Evolutionary conservation across 768 basidiomycete genomes (phyloP), one percentile per base, ranked within the genome.

Genomic region (Termitomyces sp.): DNA sequence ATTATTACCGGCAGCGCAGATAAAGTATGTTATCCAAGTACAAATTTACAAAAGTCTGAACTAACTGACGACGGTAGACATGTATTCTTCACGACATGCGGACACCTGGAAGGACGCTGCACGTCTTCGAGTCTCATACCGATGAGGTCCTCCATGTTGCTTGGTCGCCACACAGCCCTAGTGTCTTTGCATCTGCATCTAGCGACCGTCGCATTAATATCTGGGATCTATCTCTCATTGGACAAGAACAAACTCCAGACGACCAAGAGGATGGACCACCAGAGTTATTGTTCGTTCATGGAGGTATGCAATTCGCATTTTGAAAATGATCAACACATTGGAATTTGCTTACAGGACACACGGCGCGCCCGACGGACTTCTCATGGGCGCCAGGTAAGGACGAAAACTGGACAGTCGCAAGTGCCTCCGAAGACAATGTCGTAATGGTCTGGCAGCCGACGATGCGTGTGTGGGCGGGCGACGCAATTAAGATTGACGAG

Each of bases 241-340:
- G 97, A 0, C 83, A 89, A 40, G 97, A 99, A 70, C 97, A 99
- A 72, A 92, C 93, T 1, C 97, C 96, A 4, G 97, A 99, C 63
- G 97, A 99, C 68, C 91, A 94, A 58, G 97, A 99, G 70, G 97
- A 99, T 67, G 97, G 97, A 1, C 95, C 97, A 16, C 97, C 97
- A 1, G 97, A 99, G 71, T 74, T 98, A 57, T 73, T 98, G 63
- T 99, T 99, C 72, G 83, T 98, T 47, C 97, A 99, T 64, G 97
- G 97, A 64, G 97, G 90, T 85, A 77, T 60, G 84, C 63, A 68
- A 47, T 3, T 33, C 36, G 51, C 58, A 46, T 53, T 30, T 26
- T 30, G 42, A 22, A n/a, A 48, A 50, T 56, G 24, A 37, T 30
- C 30, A 20, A 44, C 33, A 44, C 58, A n/a, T 20, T 13, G n/a